These are phyloP conservation scores for Pharus latifolius DNA, from an alignment of 176 grass and related monocot genomes.

Conservation along the genomic window DNA sequence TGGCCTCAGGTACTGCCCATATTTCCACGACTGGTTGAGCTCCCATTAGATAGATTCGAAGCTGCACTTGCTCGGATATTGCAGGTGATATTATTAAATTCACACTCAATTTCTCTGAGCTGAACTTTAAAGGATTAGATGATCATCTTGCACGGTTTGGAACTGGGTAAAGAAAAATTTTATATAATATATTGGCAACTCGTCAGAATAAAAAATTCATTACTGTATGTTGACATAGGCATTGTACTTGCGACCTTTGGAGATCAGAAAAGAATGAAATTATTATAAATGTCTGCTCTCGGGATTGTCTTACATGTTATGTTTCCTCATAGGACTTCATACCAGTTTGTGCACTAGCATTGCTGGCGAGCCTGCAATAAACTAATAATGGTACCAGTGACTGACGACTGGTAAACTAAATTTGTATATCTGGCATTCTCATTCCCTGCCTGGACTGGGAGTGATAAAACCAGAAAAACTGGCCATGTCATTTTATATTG, in stretches of 20 bases:
- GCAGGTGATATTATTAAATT: conserved; percentile 43
- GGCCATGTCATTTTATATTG: no score
- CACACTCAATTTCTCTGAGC: background rate
- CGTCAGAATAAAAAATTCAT: no score
- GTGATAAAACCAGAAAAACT: no score
- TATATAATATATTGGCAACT: background rate
- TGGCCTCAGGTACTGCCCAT: conserved; percentile 75
- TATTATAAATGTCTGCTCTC: background rate
- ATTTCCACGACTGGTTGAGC: conserved; percentile 90
- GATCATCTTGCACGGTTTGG: background rate
- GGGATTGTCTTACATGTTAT: background rate
- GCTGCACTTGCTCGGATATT: conserved; percentile 95
- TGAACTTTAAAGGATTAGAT: background rate
- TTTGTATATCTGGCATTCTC: background rate
- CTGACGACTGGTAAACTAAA: background rate
- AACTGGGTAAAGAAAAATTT: background rate
- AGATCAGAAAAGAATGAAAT: background rate
- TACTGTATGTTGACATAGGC: background rate
- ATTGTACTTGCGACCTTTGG: background rate
- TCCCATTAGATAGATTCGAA: conserved; percentile 81
- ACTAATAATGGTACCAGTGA: background rate
- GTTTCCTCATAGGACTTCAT: background rate
- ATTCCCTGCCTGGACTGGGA: no score
- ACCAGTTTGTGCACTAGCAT: background rate
- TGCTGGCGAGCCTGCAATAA: background rate